Base-by-base conservation (phyloP, 306 rosid species). In the Potentilla sterilis region DNA sequence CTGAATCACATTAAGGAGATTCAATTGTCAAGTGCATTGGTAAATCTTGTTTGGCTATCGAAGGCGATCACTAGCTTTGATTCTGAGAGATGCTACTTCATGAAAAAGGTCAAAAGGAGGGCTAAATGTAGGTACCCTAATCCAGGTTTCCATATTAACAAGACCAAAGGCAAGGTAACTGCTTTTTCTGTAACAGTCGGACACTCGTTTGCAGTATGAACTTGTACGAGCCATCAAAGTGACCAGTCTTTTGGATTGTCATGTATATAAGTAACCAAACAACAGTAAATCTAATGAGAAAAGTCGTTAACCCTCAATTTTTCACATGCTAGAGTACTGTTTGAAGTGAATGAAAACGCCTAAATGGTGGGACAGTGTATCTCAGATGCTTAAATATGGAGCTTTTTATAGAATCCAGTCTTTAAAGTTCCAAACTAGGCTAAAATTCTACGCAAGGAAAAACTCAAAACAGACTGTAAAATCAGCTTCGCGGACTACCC, bases 401-500 rank as follows among this genome's bases (percentile, higher is more conserved):
- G 42, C 16, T 16, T 6, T 13, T 7, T 46, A n/a, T 34, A 48
- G 73, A 51, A 5, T 40, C 49, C 22, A 70, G 35, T 35, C 24
- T 8, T 41, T 38, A 43, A 76, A 14, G 54, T 73, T 47, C 13
- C 18, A 47, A 47, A 47, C 1, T 12, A 47, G 18, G 13, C 51
- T 47, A 47, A 14, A 47, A 12, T 15, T 58, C 18, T 55, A 44
- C 35, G 38, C 44, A 9, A 13, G 2, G 22, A 40, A 71, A 35
- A 18, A 6, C 19, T 6, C 21, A 24, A 62, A 48, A 24, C 12
- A 58, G 22, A 61, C 6, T 41, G 49, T 40, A 38, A 54, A 19
- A 52, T 58, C 80, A 52, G 67, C 74, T 43, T 66, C 35, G 68
- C 28, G 5, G 21, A 28, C 43, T 54, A 51, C 32, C 40, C 43